Conservation (phyloP, 1,139 yeast genomes). For the Pichia sp. region DNA sequence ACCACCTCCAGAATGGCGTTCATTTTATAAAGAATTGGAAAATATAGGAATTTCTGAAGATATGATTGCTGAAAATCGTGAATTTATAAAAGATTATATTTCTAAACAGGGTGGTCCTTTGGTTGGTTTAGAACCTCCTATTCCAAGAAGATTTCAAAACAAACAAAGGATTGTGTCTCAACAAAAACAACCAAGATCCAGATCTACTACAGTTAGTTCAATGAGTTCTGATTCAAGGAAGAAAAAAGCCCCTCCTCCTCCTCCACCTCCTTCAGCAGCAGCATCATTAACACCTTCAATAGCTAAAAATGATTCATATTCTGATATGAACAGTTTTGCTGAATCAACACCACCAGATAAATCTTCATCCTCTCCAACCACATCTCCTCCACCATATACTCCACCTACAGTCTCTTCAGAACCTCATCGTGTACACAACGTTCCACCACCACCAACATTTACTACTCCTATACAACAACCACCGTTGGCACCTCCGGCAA, state of each 20-base stretch:
- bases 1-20: conserved; percentile 85
- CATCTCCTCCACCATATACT: conserved; percentile 14
- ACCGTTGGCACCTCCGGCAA: conserved; percentile 2
- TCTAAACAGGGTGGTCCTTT: conserved; percentile 75
- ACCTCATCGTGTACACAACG: conserved; percentile 4
- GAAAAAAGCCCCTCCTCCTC: conserved; percentile 30
- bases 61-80: conserved; percentile 82
- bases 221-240: conserved; percentile 20
- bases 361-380: conserved; percentile 7
- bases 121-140: conserved; percentile 81
- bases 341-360: background rate
- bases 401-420: background rate
- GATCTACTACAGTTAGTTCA: conserved; percentile 16
- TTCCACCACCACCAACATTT: conserved; percentile 18
- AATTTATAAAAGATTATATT: conserved; percentile 73
- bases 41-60: conserved; percentile 80
- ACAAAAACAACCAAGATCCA: conserved; percentile 4
- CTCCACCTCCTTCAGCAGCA: conserved; percentile 19
- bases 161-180: conserved; percentile 6
- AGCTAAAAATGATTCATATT: conserved; percentile 16
- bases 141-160: conserved; percentile 55
- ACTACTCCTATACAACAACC: no score
- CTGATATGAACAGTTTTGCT: background rate
- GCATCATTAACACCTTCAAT: background rate
- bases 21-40: conserved; percentile 67